These are phyloP conservation scores for Rhytidhysteron rufulum DNA, from an alignment of 2,329 filamentous ascomycete genomes.

Conservation along the genomic window DNA sequence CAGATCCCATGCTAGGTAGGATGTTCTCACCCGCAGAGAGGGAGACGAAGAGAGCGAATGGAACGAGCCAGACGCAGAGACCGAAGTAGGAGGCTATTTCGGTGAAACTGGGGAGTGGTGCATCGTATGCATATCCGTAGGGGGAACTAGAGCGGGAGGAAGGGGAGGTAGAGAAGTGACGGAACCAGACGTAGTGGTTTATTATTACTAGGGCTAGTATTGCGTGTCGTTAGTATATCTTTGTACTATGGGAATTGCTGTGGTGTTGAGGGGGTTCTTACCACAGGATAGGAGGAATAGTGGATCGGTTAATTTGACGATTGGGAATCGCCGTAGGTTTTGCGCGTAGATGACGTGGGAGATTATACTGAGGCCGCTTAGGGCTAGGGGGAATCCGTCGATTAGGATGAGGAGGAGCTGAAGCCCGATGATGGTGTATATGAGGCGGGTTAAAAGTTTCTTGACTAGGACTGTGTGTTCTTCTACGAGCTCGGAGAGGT, in stretches of 20 bases:
- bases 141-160: conserved; percentile 46
- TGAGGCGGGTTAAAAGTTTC: conserved; percentile 76
- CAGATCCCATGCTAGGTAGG: conserved; percentile 83
- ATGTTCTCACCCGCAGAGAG: conserved; percentile 93
- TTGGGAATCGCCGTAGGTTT: conserved; percentile 72
- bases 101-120: conserved; percentile 62
- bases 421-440: conserved; percentile 73
- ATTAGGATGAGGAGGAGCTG: conserved; percentile 73
- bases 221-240: neutral
- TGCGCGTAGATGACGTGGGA: conserved; percentile 84
- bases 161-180: conserved; percentile 74
- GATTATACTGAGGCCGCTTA: conserved; percentile 70
- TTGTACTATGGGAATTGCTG: neutral
- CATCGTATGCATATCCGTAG: conserved; percentile 43
- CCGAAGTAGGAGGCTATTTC: conserved; percentile 97
- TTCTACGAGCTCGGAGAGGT: conserved; percentile 95
- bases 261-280: conserved; percentile 39
- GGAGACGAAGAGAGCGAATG: conserved; percentile 92
- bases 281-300: conserved; percentile 80
- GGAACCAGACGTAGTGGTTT: conserved; percentile 97
- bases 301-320: conserved; percentile 83
- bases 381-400: conserved; percentile 77
- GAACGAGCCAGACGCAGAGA: conserved; percentile 92
- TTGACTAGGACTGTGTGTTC: conserved; percentile 94
- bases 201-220: conserved; percentile 68